Percentiles rank a stretch among this genome's conserved stretches.
These are phyloP conservation scores for Psilocybe cyanescens DNA, from an alignment of 768 basidiomycete species.

Conservation along the genomic window DNA sequence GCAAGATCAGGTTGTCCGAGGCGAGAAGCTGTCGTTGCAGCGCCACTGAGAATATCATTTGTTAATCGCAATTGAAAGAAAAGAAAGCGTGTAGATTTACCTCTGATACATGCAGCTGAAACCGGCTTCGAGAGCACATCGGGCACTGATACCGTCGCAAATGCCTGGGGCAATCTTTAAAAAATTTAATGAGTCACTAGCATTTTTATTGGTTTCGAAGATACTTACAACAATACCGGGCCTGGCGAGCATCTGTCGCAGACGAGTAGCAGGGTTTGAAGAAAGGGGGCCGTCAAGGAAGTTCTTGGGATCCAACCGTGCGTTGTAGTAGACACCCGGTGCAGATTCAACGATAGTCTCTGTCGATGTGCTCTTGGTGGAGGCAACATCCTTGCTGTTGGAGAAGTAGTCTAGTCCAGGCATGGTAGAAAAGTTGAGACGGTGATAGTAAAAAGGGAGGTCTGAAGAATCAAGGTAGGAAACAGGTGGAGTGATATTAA, in stretches of 20 bases:
- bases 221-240: slow-evolving; percentile 78
- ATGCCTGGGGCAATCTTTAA: slow-evolving; percentile 68
- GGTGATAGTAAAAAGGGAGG: background rate
- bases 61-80: background rate
- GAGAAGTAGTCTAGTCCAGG: slow-evolving; percentile 29
- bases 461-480: background rate
- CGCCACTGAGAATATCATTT: slow-evolving; percentile 49
- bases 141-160: slow-evolving; percentile 79
- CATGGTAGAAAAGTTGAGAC: slow-evolving; percentile 15
- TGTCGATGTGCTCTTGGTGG: slow-evolving; percentile 7
- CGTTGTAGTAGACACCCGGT: slow-evolving; percentile 55
- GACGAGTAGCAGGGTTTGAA: slow-evolving; percentile 68
- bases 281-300: slow-evolving; percentile 73
- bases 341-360: slow-evolving; percentile 4
- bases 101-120: slow-evolving; percentile 81
- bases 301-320: slow-evolving; percentile 71
- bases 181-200: background rate
- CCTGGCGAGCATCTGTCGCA: slow-evolving; percentile 69
- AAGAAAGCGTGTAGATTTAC: slow-evolving; percentile 30
- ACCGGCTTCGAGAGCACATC: slow-evolving; percentile 80
- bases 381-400: slow-evolving; percentile 12
- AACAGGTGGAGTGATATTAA: background rate
- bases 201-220: background rate
- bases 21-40: slow-evolving; percentile 80
- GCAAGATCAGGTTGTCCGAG: slow-evolving; percentile 81